Percentiles rank a stretch among this genome's conserved stretches.
Evolutionary conservation across 2,329 filamentous ascomycete species (phyloP).

Genomic region (Cercospora brassicicola): DNA sequence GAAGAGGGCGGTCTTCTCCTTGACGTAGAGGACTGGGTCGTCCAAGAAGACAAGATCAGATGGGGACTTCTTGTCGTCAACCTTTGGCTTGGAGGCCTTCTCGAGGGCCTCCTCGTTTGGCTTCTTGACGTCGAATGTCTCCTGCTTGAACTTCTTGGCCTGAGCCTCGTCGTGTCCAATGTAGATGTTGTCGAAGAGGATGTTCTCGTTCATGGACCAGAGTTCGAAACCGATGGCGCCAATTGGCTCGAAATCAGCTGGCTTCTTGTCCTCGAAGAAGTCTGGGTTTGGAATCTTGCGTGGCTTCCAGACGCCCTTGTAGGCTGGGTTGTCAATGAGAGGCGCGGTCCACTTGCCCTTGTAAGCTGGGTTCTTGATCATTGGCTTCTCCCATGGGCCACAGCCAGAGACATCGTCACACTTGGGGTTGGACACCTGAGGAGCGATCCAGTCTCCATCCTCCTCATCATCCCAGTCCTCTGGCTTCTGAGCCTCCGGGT

Average conservation of each 20-base stretch:
- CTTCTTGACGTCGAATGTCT: slow-evolving; percentile 89
- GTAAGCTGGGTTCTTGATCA: slow-evolving; percentile 93
- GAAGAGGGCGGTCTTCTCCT: slow-evolving; percentile 93
- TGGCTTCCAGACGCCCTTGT: slow-evolving; percentile 94
- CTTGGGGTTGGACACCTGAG: slow-evolving; percentile 92
- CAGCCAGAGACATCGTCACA: slow-evolving; percentile 91
- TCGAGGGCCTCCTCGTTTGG: slow-evolving; percentile 77
- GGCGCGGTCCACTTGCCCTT: slow-evolving; percentile 98
- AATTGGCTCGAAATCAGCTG: slow-evolving; percentile 96
- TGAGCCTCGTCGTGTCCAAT: slow-evolving; percentile 95
- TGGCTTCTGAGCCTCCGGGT: slow-evolving; percentile 95
- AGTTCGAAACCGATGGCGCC: slow-evolving; percentile 98
- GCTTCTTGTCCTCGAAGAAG: slow-evolving; percentile 96
- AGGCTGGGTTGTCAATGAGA: slow-evolving; percentile 92
- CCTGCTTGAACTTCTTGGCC: slow-evolving; percentile 80
- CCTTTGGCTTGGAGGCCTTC: slow-evolving; percentile 73
- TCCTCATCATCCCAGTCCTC: slow-evolving; percentile 99
- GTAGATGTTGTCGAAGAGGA: slow-evolving; percentile 99
- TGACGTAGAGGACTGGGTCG: slow-evolving; percentile 82
- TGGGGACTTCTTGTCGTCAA: slow-evolving; percentile 64
- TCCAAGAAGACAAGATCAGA: slow-evolving; percentile 83
- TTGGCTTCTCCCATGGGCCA: slow-evolving; percentile 85
- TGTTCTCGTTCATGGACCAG: slow-evolving; percentile 99
- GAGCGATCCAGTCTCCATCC: slow-evolving; percentile 94
- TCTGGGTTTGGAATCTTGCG: slow-evolving; percentile 95